phyloP scores from a whole-genome alignment of 2,329 filamentous ascomycete species.

The Pseudocercospora crystallina region DNA sequence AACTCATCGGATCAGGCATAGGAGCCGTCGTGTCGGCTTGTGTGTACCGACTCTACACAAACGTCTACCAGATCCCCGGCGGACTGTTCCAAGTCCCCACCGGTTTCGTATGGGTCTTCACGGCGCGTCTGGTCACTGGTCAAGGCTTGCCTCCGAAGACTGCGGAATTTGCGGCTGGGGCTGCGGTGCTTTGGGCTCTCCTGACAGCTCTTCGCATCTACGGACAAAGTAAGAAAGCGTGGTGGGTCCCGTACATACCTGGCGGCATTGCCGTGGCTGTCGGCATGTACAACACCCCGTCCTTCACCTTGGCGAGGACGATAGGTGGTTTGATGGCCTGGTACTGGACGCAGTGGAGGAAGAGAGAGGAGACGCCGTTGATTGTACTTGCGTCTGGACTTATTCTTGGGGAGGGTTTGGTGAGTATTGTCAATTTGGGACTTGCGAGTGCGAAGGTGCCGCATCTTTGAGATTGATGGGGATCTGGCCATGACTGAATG shows the following conservation, averaged over 20 bases:
- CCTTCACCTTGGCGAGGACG: conserved; percentile 86
- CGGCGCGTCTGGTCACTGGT: conserved; percentile 86
- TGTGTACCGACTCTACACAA: conserved; percentile 87
- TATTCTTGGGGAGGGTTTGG: conserved; percentile 86
- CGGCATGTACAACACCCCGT: conserved; percentile 97
- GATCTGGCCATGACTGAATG: too few species aligned
- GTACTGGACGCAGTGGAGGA: conserved; percentile 67
- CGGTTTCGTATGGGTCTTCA: conserved; percentile 96
- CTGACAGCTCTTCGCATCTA: conserved; percentile 71
- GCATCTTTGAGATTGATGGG: conserved; percentile 56
- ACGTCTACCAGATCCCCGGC: conserved; percentile 84
- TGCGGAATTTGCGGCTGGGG: conserved; percentile 72
- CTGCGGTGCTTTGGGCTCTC: conserved; percentile 70
- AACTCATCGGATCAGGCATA: conserved; percentile 83
- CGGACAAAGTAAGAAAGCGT: conserved; percentile 40
- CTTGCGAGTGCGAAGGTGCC: conserved; percentile 76
- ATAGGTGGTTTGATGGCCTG: conserved; percentile 75
- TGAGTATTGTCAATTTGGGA: conserved; percentile 86
- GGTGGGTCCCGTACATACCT: conserved; percentile 76
- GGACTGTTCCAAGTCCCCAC: conserved; percentile 92
- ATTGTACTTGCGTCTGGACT: conserved; percentile 89
- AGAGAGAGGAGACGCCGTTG: conserved; percentile 67
- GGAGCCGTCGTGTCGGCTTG: conserved; percentile 83
- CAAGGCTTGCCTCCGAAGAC: conserved; percentile 83
- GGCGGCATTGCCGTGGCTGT: conserved; percentile 96